These are phyloP conservation scores for Lachancea fermentati DNA, from an alignment of 805 yeast genomes.

Conservation along the genomic window DNA sequence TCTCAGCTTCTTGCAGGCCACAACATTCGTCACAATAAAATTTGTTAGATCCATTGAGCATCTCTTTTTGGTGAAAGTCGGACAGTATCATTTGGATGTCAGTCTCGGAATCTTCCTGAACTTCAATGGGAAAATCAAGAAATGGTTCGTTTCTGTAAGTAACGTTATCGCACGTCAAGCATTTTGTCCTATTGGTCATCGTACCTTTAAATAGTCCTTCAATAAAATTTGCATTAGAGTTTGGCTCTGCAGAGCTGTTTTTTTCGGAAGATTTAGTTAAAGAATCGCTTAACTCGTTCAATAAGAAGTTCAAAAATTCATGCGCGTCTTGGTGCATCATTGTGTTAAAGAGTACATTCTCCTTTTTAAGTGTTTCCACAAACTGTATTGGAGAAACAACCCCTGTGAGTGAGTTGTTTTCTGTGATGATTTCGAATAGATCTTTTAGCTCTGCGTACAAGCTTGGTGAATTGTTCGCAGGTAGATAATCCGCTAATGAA, in stretches of 20 bases:
- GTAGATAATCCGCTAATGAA: conserved; percentile 40
- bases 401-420: conserved; percentile 63
- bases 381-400: conserved; percentile 78
- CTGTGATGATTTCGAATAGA: conserved; percentile 76
- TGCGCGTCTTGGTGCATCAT: conserved; percentile 99
- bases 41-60: conserved; percentile 80
- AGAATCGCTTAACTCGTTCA: conserved; percentile 63
- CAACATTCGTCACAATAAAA: conserved; percentile 89
- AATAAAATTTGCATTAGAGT: conserved; percentile 42
- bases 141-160: conserved; percentile 82
- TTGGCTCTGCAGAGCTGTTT: conserved; percentile 7
- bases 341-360: conserved; percentile 79
- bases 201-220: conserved; percentile 77
- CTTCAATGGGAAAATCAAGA: conserved; percentile 79
- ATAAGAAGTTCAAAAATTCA: conserved; percentile 82
- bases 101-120: conserved; percentile 69
- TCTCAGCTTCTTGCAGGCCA: conserved; percentile 89
- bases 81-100: conserved; percentile 45
- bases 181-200: conserved; percentile 80
- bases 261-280: conserved; percentile 23
- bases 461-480: conserved; percentile 36
- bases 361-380: conserved; percentile 69
- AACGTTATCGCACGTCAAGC: conserved; percentile 80
- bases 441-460: conserved; percentile 72
- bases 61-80: conserved; percentile 72